Evolutionary conservation across 768 basidiomycete species (phyloP), one percentile per base, ranked within the genome.

Genomic region (Termitomyces sp.): DNA sequence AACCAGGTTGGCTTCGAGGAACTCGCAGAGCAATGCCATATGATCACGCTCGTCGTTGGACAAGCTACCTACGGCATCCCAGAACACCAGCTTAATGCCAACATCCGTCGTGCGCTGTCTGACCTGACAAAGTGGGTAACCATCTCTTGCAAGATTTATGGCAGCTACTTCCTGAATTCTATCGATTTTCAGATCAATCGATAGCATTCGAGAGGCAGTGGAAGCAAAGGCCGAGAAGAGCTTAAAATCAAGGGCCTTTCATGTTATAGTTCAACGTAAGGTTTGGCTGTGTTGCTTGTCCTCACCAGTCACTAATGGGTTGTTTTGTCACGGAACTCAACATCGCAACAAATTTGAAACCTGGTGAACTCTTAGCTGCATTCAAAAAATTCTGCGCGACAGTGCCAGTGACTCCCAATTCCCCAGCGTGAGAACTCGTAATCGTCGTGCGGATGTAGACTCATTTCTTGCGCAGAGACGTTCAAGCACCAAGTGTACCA

Each of bases 251-350:
- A 49, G 58, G 28, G 53, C 58, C 11, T 65, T 65, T 22, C 51
- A 58, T n/a, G 60, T 52, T 2, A 57, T 46, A 13, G 35, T 65
- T 28, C 28, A 28, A 28, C 4, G 28, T 28, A 28, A 28, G 28
- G 4, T 28, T 28, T 28, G 28, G 2, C 28, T 28, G 28, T 28
- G 28, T 28, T 28, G 28, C 28, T 28, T 28, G 28, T 28, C 4
- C 28, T 28, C 28, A 28, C 28, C 4, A 28, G 28, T n/a, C n/a
- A n/a, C n/a, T 28, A 32, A 40, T 12, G 57, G 58, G 8, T 45
- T 54, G 45, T 42, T 62, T 35, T 53, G 42, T 5, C 51, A 59
- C 60, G 6, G 60, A 64, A 51, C 45, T 64, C 32, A 61, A 56
- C 28, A 58, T 61, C 3, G 28, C 57, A 2, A 38, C 63, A 33